Base-by-base conservation (phyloP, 2,329 filamentous ascomycete species). In the Dactylonectria estremocensis region DNA sequence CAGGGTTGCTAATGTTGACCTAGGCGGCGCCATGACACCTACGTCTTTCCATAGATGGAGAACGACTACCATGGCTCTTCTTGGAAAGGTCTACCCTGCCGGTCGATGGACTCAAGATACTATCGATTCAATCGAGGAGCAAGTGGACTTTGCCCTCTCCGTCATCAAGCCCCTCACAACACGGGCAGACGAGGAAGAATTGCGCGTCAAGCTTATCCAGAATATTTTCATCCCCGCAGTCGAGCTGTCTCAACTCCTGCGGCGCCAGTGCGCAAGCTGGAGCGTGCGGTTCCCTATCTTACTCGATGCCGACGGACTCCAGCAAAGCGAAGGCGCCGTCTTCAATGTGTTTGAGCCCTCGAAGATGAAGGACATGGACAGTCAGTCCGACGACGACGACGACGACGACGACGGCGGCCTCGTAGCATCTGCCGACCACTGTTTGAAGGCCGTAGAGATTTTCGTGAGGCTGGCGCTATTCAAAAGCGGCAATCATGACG, bases 401-500 rank as follows among this genome's bases (percentile, higher is more conserved):
- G n/a, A n/a, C n/a, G n/a, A n/a, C n/a, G n/a, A n/a, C n/a, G n/a
- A n/a, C n/a, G n/a, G n/a, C 16, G 31, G 22, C n/a, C 10, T 20
- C n/a, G 52, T 37, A 16, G n/a, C n/a, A 14, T 20, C 28, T 16
- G 11, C n/a, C 13, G 52, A 37, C n/a, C 52, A 54, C 8, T 50
- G 24, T 5, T 35, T 40, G 5, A 54, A 54, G 52, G 6, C 52
- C 11, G 31, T 54, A 3, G 31, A 54, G 31, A 20, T 40, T 54
- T 6, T 54, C 6, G 33, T 54, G 31, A 20, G n/a, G 5, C 52
- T 31, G 18, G 31, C 31, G n/a, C 10, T 54, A 10, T 54, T 35
- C 52, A 54, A 54, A 18, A 40, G 52, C 3, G 31, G 52, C 16
- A 55, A 55, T 10, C 18, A 40, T 55, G 52, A 55, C 20, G 18